Percentiles rank a stretch among this genome's conserved stretches.
These are phyloP conservation scores for Citrus mangshanensis DNA, from an alignment of 345 rosid genomes.

Conservation along the genomic window DNA sequence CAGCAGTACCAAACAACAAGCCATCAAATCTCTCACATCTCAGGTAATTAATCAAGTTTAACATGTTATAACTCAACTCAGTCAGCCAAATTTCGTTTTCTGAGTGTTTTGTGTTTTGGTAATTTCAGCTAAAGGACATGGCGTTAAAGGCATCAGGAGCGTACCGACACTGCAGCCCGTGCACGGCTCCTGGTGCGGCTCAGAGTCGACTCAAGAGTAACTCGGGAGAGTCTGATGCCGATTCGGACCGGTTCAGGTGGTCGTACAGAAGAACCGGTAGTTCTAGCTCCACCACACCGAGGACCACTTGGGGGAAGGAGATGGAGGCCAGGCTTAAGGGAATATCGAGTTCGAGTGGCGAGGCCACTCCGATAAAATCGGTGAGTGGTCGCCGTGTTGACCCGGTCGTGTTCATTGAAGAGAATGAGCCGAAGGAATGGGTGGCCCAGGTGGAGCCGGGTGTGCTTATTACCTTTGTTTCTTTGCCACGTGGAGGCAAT, in stretches of 20 bases:
- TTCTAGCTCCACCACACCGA: slow-evolving; percentile 60
- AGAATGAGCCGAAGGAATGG: slow-evolving; percentile 91
- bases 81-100: not conserved
- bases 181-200: slow-evolving; percentile 48
- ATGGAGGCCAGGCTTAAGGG: slow-evolving; percentile 83
- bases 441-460: slow-evolving; percentile 99
- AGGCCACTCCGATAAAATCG: slow-evolving; percentile 63
- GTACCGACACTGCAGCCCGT: slow-evolving; percentile 79
- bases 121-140: slow-evolving; percentile 83
- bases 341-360: slow-evolving; percentile 71
- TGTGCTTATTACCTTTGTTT: slow-evolving; percentile 83
- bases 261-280: slow-evolving; percentile 77
- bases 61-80: not conserved
- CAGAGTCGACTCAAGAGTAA: slow-evolving; percentile 37
- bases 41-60: slow-evolving; percentile 45
- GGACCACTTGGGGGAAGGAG: slow-evolving; percentile 72
- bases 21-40: slow-evolving; percentile 74
- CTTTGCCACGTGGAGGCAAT: slow-evolving; percentile 93
- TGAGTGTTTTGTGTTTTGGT: slow-evolving; percentile 11
- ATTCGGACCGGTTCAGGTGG: slow-evolving; percentile 68
- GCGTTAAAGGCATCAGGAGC: slow-evolving; percentile 91
- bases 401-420: slow-evolving; percentile 71
- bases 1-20: slow-evolving; percentile 30
- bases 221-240: slow-evolving; percentile 55
- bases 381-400: slow-evolving; percentile 60